Conservation (phyloP, 768 basidiomycete species). For the Pleurotus citrinopileatus region DNA sequence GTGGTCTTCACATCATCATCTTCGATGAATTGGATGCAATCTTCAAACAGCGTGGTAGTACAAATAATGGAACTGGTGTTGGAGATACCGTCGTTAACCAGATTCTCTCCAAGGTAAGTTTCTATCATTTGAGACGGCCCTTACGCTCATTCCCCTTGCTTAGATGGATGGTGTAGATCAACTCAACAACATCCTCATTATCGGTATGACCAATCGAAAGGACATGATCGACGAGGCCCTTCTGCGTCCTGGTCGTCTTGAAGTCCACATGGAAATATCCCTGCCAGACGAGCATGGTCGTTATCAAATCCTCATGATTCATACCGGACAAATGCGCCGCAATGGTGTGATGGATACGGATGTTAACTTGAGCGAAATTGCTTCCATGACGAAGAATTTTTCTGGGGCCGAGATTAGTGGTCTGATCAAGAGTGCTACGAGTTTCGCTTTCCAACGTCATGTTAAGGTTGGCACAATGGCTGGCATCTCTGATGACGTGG, state of each 20-base stretch:
- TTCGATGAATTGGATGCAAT: constrained; percentile 99
- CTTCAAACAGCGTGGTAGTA: constrained; percentile 97
- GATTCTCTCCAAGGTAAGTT: constrained; percentile 84
- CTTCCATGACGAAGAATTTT: constrained; percentile 90
- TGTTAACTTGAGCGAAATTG: constrained; percentile 82
- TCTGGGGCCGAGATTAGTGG: constrained; percentile 96
- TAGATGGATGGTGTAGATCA: constrained; percentile 99
- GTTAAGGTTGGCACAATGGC: constrained; percentile 98
- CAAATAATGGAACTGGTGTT: constrained; percentile 88
- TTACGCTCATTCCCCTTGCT: not conserved
- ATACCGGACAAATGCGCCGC: constrained; percentile 90
- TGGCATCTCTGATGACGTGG: constrained; percentile 93
- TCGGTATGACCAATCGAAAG: constrained; percentile 97
- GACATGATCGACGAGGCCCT: constrained; percentile 99
- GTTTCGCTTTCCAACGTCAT: constrained; percentile 96
- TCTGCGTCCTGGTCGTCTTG: constrained; percentile 94
- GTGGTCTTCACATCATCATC: constrained; percentile 97
- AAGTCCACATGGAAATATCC: constrained; percentile 99
- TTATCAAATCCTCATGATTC: constrained; percentile 90
- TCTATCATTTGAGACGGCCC: not conserved
- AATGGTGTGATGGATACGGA: constrained; percentile 89
- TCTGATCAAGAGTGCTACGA: constrained; percentile 95
- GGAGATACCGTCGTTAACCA: constrained; percentile 99
- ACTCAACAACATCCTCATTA: constrained; percentile 97
- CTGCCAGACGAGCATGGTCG: constrained; percentile 93